Percentiles rank a stretch among this genome's conserved stretches.
These are phyloP conservation scores for Rhodosorus marinus DNA, from an alignment of 23 red algal species.

Conservation along the genomic window DNA sequence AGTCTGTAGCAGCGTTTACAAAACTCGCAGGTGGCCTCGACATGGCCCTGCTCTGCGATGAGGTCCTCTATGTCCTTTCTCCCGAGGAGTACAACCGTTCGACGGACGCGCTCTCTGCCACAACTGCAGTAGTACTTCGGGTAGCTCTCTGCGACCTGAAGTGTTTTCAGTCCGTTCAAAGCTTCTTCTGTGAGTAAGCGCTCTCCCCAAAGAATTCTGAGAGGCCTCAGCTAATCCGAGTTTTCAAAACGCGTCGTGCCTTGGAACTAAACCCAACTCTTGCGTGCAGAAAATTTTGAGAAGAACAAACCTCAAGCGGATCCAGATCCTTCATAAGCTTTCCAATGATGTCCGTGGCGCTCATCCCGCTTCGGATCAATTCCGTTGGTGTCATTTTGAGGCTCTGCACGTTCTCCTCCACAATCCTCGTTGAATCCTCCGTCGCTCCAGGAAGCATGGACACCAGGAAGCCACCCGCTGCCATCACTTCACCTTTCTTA, in stretches of 20 bases:
- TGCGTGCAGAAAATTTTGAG: too few relatives aligned
- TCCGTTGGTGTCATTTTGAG: slow-evolving; percentile 33
- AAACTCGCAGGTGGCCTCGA: slow-evolving; percentile 81
- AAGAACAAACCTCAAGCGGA: too few relatives aligned
- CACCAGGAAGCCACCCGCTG: slow-evolving; percentile 75
- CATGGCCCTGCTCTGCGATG: slow-evolving; percentile 15
- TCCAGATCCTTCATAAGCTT: slow-evolving; percentile 13
- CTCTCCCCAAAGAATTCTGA: too few relatives aligned
- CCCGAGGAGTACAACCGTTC: slow-evolving; percentile 52
- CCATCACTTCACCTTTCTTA: slow-evolving; percentile 23
- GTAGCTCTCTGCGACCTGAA: slow-evolving; percentile 16
- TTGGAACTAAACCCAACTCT: too few relatives aligned
- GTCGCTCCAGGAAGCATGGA: slow-evolving; percentile 60
- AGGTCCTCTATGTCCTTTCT: slow-evolving; percentile 26
- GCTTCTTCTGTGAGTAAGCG: too few relatives aligned
- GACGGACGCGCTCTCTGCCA: slow-evolving; percentile 41
- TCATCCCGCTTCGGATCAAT: slow-evolving; percentile 29
- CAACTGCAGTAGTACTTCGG: slow-evolving; percentile 53
- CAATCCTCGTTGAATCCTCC: slow-evolving; percentile 6
- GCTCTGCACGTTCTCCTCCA: slow-evolving; percentile 50
- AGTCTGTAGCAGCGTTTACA: slow-evolving; percentile 51
- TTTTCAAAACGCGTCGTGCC: too few relatives aligned
- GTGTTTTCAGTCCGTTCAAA: slow-evolving; percentile 13
- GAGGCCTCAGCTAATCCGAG: too few relatives aligned
- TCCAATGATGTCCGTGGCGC: slow-evolving; percentile 29